A percentile compares a stretch with the other conserved stretches of the same genome.
Conservation (phyloP, 1,139 yeast genomes). For the Williopsis jadinii region DNA sequence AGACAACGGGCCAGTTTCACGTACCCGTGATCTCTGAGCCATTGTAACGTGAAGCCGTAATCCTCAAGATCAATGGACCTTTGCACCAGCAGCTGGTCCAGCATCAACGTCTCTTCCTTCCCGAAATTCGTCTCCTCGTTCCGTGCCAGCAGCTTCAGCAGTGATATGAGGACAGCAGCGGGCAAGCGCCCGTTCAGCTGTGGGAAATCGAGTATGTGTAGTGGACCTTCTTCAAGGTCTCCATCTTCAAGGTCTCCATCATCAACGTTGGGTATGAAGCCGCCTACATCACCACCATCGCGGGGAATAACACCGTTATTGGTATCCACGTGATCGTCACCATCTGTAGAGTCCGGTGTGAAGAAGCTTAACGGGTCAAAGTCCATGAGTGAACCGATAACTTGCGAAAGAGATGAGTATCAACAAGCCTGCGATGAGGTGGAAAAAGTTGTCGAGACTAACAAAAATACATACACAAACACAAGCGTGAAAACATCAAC, state of each 20-base stretch:
- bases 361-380: slow-evolving; percentile 31
- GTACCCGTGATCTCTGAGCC: slow-evolving; percentile 36
- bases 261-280: not conserved
- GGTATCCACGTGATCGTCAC: not conserved
- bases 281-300: too few relatives aligned
- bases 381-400: not conserved
- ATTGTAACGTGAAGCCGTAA: slow-evolving; percentile 27
- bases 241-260: slow-evolving; percentile 1
- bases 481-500: too few relatives aligned
- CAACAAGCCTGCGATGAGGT: too few relatives aligned
- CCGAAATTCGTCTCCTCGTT: slow-evolving; percentile 49
- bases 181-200: slow-evolving; percentile 42
- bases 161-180: slow-evolving; percentile 33
- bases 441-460: too few relatives aligned
- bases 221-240: slow-evolving; percentile 26
- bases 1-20: slow-evolving; percentile 29
- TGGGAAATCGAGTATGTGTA: slow-evolving; percentile 69
- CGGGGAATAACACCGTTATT: too few relatives aligned
- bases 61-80: slow-evolving; percentile 26
- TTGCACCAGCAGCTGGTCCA: slow-evolving; percentile 22
- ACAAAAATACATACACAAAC: too few relatives aligned
- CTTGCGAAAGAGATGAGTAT: too few relatives aligned
- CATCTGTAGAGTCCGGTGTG: not conserved
- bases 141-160: slow-evolving; percentile 46
- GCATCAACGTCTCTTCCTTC: slow-evolving; percentile 8